Percentiles rank a stretch among this genome's conserved stretches.
These are phyloP conservation scores for Flaveria sonorensis DNA, from an alignment of 129 eudicot genomes.

Conservation along the genomic window DNA sequence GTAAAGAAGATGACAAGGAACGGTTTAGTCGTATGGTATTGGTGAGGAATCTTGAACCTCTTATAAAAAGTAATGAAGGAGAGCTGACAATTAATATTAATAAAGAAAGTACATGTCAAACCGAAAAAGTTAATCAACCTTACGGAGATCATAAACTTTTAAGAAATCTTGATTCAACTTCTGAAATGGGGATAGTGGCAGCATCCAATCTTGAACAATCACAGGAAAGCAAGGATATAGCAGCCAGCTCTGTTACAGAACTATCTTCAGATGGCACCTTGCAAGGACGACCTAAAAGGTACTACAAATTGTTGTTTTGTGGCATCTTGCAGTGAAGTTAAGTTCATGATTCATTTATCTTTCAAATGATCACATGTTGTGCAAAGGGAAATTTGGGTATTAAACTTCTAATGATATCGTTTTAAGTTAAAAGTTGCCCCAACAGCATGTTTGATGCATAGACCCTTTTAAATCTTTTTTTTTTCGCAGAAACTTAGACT, in stretches of 20 bases:
- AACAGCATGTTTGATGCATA: not conserved
- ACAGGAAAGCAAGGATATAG: slow-evolving; percentile 25
- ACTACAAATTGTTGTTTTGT: not conserved
- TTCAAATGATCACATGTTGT: slow-evolving; percentile 2
- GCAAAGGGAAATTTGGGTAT: not conserved
- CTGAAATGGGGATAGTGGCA: slow-evolving; percentile 8
- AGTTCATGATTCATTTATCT: not conserved
- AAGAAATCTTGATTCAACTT: slow-evolving; percentile 22
- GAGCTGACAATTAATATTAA: slow-evolving; percentile 23
- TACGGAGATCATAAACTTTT: slow-evolving; percentile 32
- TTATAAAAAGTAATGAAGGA: slow-evolving; percentile 19
- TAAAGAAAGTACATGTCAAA: slow-evolving; percentile 23
- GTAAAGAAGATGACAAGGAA: slow-evolving; percentile 54
- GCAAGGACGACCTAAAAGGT: slow-evolving; percentile 75
- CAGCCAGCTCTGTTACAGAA: slow-evolving; percentile 20
- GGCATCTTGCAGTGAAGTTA: not conserved
- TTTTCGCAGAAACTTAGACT: not conserved
- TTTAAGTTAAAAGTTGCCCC: not conserved
- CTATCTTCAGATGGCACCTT: slow-evolving; percentile 49
- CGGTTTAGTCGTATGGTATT: slow-evolving; percentile 69
- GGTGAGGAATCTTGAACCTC: slow-evolving; percentile 56
- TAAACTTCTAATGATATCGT: not conserved
- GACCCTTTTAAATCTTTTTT: not conserved
- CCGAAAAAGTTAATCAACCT: slow-evolving; percentile 17
- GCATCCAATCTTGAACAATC: slow-evolving; percentile 32